Conservation (phyloP, 1,284 basidiomycete species). For the Cryptococcus hybrid region DNA sequence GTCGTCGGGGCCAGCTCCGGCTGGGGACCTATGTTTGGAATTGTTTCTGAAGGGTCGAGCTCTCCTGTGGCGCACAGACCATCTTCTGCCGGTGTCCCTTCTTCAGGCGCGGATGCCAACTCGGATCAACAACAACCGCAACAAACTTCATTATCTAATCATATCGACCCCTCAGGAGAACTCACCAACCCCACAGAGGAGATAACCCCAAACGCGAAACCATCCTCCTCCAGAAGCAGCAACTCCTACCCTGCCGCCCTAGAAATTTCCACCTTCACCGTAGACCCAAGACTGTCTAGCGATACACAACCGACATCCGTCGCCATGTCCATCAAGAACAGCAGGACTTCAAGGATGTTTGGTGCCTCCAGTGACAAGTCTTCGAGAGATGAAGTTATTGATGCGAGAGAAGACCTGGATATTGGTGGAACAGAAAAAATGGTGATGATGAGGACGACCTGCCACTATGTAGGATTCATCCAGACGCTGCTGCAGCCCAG, state of each 20-base stretch:
- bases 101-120: too few species aligned
- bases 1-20: constrained; percentile 17
- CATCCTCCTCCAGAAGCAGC: not conserved
- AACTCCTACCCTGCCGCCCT: not conserved
- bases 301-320: not conserved
- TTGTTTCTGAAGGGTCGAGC: constrained; percentile 24
- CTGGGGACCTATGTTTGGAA: constrained; percentile 33
- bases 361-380: not conserved
- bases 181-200: too few species aligned
- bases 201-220: not conserved
- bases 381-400: too few species aligned
- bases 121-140: too few species aligned
- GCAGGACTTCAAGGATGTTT: not conserved
- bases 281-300: not conserved
- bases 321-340: not conserved
- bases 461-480: not conserved
- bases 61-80: not conserved
- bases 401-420: not conserved
- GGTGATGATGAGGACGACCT: too few species aligned
- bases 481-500: not conserved
- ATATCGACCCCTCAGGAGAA: too few species aligned
- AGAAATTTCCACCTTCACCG: not conserved
- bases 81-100: too few species aligned
- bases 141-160: too few species aligned
- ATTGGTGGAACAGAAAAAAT: not conserved